These are phyloP conservation scores for Ganoderma lucidum DNA, from an alignment of 1,284 basidiomycete species.

Conservation along the genomic window DNA sequence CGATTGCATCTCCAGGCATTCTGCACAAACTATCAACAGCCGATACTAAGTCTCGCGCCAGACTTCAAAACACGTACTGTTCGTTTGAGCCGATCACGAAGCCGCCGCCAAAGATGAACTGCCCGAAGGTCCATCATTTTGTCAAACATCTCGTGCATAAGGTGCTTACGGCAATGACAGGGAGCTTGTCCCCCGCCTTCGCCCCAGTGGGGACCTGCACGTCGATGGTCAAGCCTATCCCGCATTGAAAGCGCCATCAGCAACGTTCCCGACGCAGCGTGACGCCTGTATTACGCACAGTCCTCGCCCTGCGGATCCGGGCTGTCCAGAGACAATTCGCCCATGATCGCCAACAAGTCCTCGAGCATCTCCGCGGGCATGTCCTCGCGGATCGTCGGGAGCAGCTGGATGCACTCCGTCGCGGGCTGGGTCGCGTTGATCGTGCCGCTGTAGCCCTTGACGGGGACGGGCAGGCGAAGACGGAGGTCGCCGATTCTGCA, in stretches of 20 bases:
- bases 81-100: background rate
- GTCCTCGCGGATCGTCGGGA: background rate
- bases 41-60: background rate
- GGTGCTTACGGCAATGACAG: conserved; percentile 56
- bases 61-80: background rate
- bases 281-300: conserved; percentile 24
- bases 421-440: conserved; percentile 47
- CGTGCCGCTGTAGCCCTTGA: conserved; percentile 48
- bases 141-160: too few relatives aligned
- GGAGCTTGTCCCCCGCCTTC: conserved; percentile 50
- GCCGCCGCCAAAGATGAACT: conserved; percentile 9
- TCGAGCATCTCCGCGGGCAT: conserved; percentile 11
- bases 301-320: conserved; percentile 26
- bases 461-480: conserved; percentile 56
- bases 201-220: conserved; percentile 33
- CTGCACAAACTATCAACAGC: background rate
- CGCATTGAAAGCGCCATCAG: too few relatives aligned
- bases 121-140: background rate
- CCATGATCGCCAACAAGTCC: conserved; percentile 30
- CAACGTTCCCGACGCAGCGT: background rate
- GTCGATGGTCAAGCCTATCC: background rate
- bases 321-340: conserved; percentile 27
- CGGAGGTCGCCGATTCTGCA: conserved; percentile 35
- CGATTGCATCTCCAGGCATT: background rate
- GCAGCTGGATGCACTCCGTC: conserved; percentile 65